These are phyloP conservation scores for Cystobasidium sp. DNA, from an alignment of 1,284 basidiomycete genomes.

Conservation along the genomic window DNA sequence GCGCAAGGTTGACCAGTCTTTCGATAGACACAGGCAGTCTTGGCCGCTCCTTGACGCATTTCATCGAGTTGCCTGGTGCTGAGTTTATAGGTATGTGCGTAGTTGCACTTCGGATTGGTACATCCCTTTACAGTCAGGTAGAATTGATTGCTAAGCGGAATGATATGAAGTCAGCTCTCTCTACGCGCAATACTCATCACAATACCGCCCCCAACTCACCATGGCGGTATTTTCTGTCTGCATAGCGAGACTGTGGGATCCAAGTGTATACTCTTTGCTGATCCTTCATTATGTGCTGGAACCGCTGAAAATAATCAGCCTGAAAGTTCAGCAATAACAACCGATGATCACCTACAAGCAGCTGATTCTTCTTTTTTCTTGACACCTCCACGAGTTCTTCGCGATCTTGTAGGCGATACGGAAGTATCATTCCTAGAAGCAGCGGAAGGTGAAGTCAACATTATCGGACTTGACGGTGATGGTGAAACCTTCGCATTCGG, in stretches of 20 bases:
- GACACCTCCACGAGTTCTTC: constrained; percentile 5
- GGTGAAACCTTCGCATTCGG: neutral
- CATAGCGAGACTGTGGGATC: constrained; percentile 37
- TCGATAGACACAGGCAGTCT: constrained; percentile 36
- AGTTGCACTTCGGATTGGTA: constrained; percentile 40
- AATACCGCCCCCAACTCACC: constrained; percentile 11
- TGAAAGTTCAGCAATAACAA: neutral
- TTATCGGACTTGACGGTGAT: neutral
- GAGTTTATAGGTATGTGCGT: constrained; percentile 36
- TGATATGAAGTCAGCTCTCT: neutral
- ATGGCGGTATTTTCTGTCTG: constrained; percentile 42
- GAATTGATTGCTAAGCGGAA: constrained; percentile 31
- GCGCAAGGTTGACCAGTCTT: constrained; percentile 27
- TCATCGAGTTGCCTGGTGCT: constrained; percentile 34
- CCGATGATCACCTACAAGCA: neutral
- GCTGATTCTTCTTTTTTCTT: constrained; percentile 13
- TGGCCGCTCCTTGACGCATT: constrained; percentile 35
- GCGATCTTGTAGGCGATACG: constrained; percentile 9
- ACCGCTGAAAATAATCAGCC: neutral
- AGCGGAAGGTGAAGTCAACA: neutral
- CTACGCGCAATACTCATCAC: neutral
- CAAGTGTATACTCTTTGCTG: neutral
- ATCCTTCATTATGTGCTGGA: neutral
- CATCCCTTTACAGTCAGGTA: constrained; percentile 34
- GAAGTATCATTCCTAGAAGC: constrained; percentile 7